Evolutionary conservation across 202 grass and related monocot genomes (phyloP).

Genomic region (Eragrostis tef): DNA sequence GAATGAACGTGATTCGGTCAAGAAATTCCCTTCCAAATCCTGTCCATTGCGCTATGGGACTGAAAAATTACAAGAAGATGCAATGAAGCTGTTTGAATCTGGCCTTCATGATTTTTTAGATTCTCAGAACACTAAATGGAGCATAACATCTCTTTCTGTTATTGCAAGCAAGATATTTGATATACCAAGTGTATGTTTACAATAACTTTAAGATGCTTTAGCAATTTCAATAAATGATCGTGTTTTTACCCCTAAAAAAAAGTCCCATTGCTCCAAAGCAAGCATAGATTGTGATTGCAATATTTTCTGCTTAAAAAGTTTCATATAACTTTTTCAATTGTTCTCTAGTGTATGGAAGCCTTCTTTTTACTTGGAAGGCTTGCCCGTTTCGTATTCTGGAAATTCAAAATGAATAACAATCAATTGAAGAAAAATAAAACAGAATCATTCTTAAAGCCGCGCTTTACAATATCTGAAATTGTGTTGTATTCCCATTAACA

Average conservation of each 20-base stretch:
- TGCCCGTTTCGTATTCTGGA: background rate
- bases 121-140: slow-evolving; percentile 72
- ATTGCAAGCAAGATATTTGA: slow-evolving; percentile 93
- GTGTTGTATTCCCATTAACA: slow-evolving; percentile 12
- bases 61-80: slow-evolving; percentile 91
- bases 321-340: background rate
- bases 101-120: slow-evolving; percentile 81
- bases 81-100: slow-evolving; percentile 83
- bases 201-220: slow-evolving; percentile 25
- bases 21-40: slow-evolving; percentile 97
- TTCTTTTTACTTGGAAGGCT: background rate
- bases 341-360: background rate
- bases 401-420: background rate
- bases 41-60: slow-evolving; percentile 85
- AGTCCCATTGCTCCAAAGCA: background rate
- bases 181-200: slow-evolving; percentile 67
- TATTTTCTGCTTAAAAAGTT: background rate
- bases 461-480: background rate
- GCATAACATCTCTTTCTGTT: slow-evolving; percentile 88
- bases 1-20: slow-evolving; percentile 50
- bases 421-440: slow-evolving; percentile 7
- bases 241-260: background rate
- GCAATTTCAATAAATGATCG: slow-evolving; percentile 12
- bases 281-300: slow-evolving; percentile 8
- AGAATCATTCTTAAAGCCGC: background rate